Evolutionary conservation across 495 filamentous ascomycete genomes (phyloP), one percentile per base, ranked within the genome.

Genomic region (Hypomontagnella monticulosa): DNA sequence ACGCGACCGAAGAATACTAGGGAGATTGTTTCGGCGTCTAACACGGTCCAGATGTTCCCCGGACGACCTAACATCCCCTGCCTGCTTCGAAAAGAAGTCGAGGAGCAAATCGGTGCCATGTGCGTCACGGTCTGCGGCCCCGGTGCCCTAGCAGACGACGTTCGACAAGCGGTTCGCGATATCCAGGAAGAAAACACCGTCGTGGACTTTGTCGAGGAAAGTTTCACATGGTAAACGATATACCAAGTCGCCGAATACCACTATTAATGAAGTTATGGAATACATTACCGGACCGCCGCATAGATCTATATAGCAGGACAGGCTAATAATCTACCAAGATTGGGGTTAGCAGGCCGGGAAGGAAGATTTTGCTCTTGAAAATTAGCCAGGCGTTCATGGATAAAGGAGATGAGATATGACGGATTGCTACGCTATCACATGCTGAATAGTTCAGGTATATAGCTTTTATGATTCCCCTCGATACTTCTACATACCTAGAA

Each of bases 101-200:
- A 87, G 68, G 83, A 85, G 59, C 90, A 92, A 73, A 74, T 91
- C 32, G 95, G 95, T 16, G 91, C 93, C 4, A 93, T 97, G 89
- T 89, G 85, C n/a, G 93, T 97, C 53, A 85, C 88, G 19, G 91
- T 96, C 12, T 97, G 94, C 63, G 94, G 94, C 12, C 92, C 91
- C 12, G 94, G 94, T 6, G 80, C 85, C 18, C 75, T 98, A 66
- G 88, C 87, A 19, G 94, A 97, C 72, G 92, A 96, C 71, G 91
- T 97, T 4, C 80, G 95, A 47, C 79, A 81, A 11, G 89, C 91
- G 11, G 88, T 91, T 42, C 81, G 93, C 42, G 84, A 80, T 59
- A 80, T 87, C 66, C 87, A 94, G 71, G 80, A 81, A 42, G 57
- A 71, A 40, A 81, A 83, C 34, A 88, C 87, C 53, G 75, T 78